These are phyloP conservation scores for Linderniella brevidens DNA, from an alignment of 257 asterid genomes.

Conservation along the genomic window DNA sequence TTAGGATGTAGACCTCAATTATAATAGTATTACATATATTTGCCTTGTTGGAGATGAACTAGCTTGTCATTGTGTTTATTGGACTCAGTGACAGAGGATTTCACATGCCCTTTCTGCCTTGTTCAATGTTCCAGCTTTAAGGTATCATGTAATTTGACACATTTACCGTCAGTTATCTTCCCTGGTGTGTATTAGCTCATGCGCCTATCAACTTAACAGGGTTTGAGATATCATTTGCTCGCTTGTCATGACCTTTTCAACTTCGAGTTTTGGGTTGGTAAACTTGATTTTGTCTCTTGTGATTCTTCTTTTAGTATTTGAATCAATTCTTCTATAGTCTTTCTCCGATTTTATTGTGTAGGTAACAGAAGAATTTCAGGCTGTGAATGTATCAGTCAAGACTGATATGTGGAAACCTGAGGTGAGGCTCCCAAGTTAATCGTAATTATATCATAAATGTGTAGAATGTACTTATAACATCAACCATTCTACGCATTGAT, in stretches of 20 bases:
- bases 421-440: slow-evolving; percentile 29
- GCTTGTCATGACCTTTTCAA: slow-evolving; percentile 81
- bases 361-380: slow-evolving; percentile 92
- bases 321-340: slow-evolving; percentile 10
- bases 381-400: slow-evolving; percentile 82
- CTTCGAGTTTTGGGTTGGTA: slow-evolving; percentile 96
- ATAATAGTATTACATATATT: too few relatives aligned
- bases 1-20: too few relatives aligned
- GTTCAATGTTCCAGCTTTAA: slow-evolving; percentile 86
- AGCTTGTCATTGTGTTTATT: slow-evolving; percentile 1
- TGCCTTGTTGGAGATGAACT: too few relatives aligned
- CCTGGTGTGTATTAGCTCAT: too few relatives aligned
- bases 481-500: too few relatives aligned
- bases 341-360: slow-evolving; percentile 14
- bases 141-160: slow-evolving; percentile 30
- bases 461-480: too few relatives aligned
- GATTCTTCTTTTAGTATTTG: slow-evolving; percentile 1
- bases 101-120: slow-evolving; percentile 97
- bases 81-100: slow-evolving; percentile 90
- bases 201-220: slow-evolving; percentile 26
- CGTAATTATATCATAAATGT: too few relatives aligned
- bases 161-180: not conserved
- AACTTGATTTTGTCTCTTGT: slow-evolving; percentile 11
- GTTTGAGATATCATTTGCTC: slow-evolving; percentile 70
- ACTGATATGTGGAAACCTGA: slow-evolving; percentile 79